phyloP scores from a whole-genome alignment of 352 stramenopile genomes.

The Phytopythium oedochilum region DNA sequence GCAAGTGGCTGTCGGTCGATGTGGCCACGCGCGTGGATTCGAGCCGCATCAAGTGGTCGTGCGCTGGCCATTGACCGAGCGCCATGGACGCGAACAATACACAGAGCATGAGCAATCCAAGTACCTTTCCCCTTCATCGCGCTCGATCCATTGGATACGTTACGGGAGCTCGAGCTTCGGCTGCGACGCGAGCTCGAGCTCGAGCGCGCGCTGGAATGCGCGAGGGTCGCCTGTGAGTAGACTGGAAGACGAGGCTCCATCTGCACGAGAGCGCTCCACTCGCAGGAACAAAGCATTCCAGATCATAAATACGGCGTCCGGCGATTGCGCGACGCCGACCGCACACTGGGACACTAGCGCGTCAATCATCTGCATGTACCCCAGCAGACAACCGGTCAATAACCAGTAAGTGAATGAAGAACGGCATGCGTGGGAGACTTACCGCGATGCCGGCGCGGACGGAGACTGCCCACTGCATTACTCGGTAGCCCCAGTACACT shows the following conservation, averaged over 20 bases:
- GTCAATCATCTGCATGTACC: constrained; percentile 48
- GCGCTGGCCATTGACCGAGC: constrained; percentile 46
- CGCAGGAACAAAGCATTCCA: constrained; percentile 54
- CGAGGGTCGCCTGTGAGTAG: constrained; percentile 13
- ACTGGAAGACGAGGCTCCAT: constrained; percentile 1
- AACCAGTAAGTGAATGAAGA: background rate
- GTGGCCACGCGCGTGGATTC: constrained; percentile 40
- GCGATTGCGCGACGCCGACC: constrained; percentile 38
- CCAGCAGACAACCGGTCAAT: constrained; percentile 2
- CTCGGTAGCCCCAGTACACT: constrained; percentile 60
- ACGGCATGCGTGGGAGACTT: constrained; percentile 4
- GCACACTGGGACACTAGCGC: constrained; percentile 53
- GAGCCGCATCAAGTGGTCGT: constrained; percentile 68
- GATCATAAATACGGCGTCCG: constrained; percentile 49
- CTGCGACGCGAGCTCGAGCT: constrained; percentile 45
- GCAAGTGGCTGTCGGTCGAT: constrained; percentile 71
- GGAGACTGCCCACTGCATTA: constrained; percentile 68
- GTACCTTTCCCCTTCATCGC: background rate
- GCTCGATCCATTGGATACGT: background rate
- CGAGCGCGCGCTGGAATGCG: constrained; percentile 33
- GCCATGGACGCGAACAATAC: too few relatives aligned
- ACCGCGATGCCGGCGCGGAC: constrained; percentile 51
- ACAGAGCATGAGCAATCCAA: too few relatives aligned
- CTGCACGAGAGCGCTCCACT: constrained; percentile 20
- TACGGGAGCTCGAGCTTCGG: constrained; percentile 40